Percentiles rank a stretch among this genome's conserved stretches.
Evolutionary conservation across 177 flowering plant species (phyloP).

Genomic region (Telopea speciosissima): DNA sequence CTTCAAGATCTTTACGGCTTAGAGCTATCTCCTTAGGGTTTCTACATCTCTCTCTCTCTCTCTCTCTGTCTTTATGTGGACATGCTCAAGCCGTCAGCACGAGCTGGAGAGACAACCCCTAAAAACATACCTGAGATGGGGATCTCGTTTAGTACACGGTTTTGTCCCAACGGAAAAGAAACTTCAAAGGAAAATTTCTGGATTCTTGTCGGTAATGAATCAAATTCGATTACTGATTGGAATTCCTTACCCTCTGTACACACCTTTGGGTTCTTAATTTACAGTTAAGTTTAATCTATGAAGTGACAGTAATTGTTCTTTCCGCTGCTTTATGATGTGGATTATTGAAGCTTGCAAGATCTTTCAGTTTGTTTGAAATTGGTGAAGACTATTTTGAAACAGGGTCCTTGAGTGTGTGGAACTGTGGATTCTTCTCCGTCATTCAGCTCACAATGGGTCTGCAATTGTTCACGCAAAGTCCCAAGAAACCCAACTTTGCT

Average conservation of each 20-base stretch:
- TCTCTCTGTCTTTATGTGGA: too few relatives aligned
- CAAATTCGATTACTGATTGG: slow-evolving; percentile 2
- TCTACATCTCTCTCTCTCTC: neutral
- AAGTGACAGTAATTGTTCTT: neutral
- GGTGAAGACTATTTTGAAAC: neutral
- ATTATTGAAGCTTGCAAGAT: neutral
- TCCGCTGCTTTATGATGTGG: neutral
- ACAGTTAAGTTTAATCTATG: neutral
- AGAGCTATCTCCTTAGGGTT: neutral
- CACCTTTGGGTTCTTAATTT: neutral
- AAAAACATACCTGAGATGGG: slow-evolving; percentile 38
- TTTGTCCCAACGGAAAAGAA: slow-evolving; percentile 32
- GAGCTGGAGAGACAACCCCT: neutral
- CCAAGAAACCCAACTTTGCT: too few relatives aligned
- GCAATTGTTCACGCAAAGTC: too few relatives aligned
- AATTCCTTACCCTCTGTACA: slow-evolving; percentile 16
- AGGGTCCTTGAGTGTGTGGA: too few relatives aligned
- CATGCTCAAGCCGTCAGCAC: neutral
- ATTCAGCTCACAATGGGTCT: too few relatives aligned
- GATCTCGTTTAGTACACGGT: slow-evolving; percentile 70
- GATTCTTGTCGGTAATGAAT: slow-evolving; percentile 12
- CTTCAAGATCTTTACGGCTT: neutral
- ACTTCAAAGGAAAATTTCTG: slow-evolving; percentile 21
- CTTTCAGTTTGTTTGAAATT: neutral
- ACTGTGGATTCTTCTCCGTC: too few relatives aligned